Evolutionary conservation across 352 stramenopile species (phyloP), one percentile per base, ranked within the genome.

Genomic region (Pythium dissotocum): DNA sequence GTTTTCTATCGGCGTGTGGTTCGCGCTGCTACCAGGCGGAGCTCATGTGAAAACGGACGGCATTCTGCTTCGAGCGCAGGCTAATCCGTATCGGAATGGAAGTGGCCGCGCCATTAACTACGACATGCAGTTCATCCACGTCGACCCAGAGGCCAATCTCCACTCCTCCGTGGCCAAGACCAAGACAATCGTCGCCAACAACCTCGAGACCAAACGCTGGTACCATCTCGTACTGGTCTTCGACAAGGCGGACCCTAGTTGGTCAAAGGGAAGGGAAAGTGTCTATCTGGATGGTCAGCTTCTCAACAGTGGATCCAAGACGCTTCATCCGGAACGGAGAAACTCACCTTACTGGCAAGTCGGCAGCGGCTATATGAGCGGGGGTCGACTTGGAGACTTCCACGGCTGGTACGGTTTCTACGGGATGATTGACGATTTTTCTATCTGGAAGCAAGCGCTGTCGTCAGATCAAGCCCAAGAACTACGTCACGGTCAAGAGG

Each of bases 201-300:
- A 36, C 2, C 55, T 69, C 12, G 38, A 63, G 21, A 12, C 33
- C 12, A 10, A 59, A 44, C 79, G 84, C 24, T 91, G 80, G 80
- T 89, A 91, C 61, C 81, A 91, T 68, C 69, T 89, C 40, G 78
- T 83, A 9, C 64, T 88, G 1, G 83, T 75, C 12, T 87, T 82
- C 52, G 69, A 73, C 6, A 74, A 73, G 30, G 12, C 18, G 48
- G 52, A 26, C 44, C 81, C 58, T 55, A 84, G 53, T 64, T 46
- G 7, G 2, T 16, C 36, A 44, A 7, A 14, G 12, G 36, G 36
- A 44, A 44, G 3, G 6, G 28, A 58, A 16, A 18, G 30, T 30
- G 71, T 85, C 13, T 90, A 89, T 49, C 52, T 90, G 32, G 79
- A 90, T 49, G 82, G 82, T 24, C 73, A 85, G 49, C 66, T 83